These are phyloP conservation scores for Parastagonospora avenae DNA, from an alignment of 2,329 filamentous ascomycete species.

Conservation along the genomic window DNA sequence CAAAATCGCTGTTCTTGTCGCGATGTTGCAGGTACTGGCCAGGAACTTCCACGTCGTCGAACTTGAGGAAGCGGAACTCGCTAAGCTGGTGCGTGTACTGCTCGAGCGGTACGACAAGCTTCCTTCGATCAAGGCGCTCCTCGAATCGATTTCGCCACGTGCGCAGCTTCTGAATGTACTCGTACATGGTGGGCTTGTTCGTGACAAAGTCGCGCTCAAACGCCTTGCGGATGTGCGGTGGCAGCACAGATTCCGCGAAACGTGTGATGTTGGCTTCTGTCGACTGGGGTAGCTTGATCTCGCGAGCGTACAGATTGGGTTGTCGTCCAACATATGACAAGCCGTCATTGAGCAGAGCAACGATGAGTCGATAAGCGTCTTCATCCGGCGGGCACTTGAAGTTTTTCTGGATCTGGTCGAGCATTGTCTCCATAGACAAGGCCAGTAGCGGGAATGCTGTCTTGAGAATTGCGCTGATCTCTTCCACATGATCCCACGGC, in stretches of 20 bases:
- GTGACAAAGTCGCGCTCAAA: slow-evolving; percentile 98
- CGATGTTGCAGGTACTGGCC: slow-evolving; percentile 97
- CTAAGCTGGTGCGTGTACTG: slow-evolving; percentile 87
- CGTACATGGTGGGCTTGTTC: slow-evolving; percentile 95
- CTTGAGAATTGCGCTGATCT: slow-evolving; percentile 93
- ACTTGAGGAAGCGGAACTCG: slow-evolving; percentile 96
- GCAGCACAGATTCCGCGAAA: slow-evolving; percentile 95
- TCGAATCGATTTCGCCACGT: slow-evolving; percentile 98
- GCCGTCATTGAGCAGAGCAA: slow-evolving; percentile 95
- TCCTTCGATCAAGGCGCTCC: slow-evolving; percentile 89
- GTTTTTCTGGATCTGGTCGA: slow-evolving; percentile 97
- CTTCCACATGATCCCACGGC: slow-evolving; percentile 95
- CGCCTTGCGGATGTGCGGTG: slow-evolving; percentile 90
- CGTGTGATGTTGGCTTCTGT: slow-evolving; percentile 97
- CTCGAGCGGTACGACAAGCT: slow-evolving; percentile 76
- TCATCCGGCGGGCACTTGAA: slow-evolving; percentile 99
- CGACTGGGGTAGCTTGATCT: slow-evolving; percentile 84
- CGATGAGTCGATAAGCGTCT: slow-evolving; percentile 94
- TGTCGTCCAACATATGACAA: slow-evolving; percentile 89
- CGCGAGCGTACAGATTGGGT: slow-evolving; percentile 83
- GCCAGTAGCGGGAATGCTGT: slow-evolving; percentile 95
- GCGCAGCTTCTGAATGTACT: slow-evolving; percentile 96
- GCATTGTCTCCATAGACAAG: slow-evolving; percentile 99
- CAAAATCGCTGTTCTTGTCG: slow-evolving; percentile 98
- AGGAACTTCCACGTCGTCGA: slow-evolving; percentile 97